These are phyloP conservation scores for Trichothecium sympodiale DNA, from an alignment of 2,329 filamentous ascomycete genomes.

Conservation along the genomic window DNA sequence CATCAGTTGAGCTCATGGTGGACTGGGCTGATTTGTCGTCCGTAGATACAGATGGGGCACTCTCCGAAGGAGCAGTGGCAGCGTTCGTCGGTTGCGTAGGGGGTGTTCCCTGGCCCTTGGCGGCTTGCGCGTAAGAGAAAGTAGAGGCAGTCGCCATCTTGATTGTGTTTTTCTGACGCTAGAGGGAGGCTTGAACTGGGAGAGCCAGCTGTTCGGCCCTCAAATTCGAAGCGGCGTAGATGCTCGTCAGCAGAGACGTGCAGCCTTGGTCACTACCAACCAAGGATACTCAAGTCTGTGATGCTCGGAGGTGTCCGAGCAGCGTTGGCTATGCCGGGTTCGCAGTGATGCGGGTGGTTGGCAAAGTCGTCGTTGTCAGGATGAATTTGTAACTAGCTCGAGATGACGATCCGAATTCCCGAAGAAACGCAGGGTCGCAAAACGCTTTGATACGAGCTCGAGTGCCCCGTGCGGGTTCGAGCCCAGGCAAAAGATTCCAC, in stretches of 20 bases:
- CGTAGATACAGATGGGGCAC: no score
- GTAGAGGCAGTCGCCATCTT: constrained; percentile 45
- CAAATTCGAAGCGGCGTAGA: neutral
- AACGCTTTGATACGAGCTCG: constrained; percentile 3
- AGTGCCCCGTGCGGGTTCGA: constrained; percentile 5
- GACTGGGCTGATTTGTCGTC: no score
- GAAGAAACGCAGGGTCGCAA: no score
- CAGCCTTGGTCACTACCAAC: no score
- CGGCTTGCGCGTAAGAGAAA: constrained; percentile 94
- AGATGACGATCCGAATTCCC: no score
- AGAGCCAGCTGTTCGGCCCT: neutral
- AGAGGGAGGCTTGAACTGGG: neutral
- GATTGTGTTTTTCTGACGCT: constrained; percentile 5
- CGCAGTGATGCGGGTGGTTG: no score
- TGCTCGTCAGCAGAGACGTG: neutral
- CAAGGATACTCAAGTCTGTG: no score
- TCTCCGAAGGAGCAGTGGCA: constrained; percentile 13
- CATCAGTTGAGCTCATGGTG: no score
- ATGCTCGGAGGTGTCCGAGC: no score
- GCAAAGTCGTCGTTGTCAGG: no score
- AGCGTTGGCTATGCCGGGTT: no score
- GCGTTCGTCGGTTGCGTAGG: constrained; percentile 29
- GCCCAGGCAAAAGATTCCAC: constrained; percentile 1
- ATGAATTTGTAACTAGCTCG: no score
- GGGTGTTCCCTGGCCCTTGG: constrained; percentile 56